Evolutionary conservation across 257 asterid genomes (phyloP).

Genomic region (Nicotiana attenuata): DNA sequence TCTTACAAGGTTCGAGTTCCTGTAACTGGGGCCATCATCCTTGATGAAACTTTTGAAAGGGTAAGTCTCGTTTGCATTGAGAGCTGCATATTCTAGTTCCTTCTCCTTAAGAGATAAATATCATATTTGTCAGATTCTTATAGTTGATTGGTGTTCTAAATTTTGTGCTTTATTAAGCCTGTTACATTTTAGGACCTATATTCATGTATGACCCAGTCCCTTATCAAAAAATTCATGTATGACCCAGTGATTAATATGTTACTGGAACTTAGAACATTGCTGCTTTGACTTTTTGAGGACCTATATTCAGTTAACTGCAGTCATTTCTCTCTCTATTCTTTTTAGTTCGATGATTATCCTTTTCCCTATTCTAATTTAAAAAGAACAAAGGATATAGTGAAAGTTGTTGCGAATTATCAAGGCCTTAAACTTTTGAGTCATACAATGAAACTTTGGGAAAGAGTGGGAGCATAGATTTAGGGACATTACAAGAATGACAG

Average conservation of each 20-base stretch:
- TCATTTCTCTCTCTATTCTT: not conserved
- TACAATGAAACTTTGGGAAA: too few relatives aligned
- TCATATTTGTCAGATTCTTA: not conserved
- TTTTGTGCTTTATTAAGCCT: not conserved
- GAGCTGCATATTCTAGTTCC: not conserved
- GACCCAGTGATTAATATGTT: not conserved
- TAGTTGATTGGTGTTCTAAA: not conserved
- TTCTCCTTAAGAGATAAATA: not conserved
- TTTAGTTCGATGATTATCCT: not conserved
- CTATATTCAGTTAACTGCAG: not conserved
- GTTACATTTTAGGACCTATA: not conserved
- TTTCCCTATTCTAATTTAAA: too few relatives aligned
- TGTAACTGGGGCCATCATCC: conserved; percentile 80
- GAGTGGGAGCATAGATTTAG: too few relatives aligned
- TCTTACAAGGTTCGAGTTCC: conserved; percentile 91
- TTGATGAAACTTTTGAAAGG: conserved; percentile 76
- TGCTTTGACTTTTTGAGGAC: conserved; percentile 3
- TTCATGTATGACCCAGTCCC: not conserved
- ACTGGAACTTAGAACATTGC: not conserved
- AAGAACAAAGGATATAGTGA: too few relatives aligned
- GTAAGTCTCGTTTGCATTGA: conserved; percentile 30
- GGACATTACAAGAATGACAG: too few relatives aligned
- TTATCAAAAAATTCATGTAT: not conserved
- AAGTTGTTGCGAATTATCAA: too few relatives aligned
- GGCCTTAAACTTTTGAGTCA: too few relatives aligned